These are phyloP conservation scores for Aureobasidium namibiae DNA, from an alignment of 2,329 filamentous ascomycete species.

Conservation along the genomic window DNA sequence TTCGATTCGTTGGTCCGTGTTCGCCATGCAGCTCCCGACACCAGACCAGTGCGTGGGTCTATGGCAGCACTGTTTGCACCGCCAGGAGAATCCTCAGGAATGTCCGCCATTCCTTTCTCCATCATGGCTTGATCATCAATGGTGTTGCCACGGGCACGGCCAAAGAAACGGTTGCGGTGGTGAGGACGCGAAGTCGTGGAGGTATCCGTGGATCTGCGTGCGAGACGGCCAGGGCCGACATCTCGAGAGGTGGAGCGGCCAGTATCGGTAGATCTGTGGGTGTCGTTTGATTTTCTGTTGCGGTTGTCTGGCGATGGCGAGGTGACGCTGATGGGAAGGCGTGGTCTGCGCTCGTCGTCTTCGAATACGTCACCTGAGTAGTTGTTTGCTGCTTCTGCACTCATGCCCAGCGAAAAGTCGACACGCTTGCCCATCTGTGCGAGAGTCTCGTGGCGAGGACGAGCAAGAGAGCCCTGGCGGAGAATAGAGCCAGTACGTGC, in stretches of 20 bases:
- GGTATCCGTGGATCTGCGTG: conserved; percentile 23
- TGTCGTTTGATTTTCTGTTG: conserved; percentile 17
- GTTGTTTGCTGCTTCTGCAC: conserved; percentile 48
- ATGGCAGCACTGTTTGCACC: conserved; percentile 16
- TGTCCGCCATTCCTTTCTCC: conserved; percentile 30
- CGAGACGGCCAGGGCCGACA: conserved; percentile 20
- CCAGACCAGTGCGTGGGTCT: conserved; percentile 25
- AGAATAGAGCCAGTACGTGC: conserved; percentile 14
- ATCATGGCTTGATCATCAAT: conserved; percentile 23
- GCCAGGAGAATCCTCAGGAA: conserved; percentile 24
- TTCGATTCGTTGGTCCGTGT: conserved; percentile 24
- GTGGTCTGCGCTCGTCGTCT: conserved; percentile 36
- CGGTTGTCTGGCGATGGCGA: conserved; percentile 26
- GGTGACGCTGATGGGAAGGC: conserved; percentile 32
- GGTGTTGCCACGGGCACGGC: conserved; percentile 28
- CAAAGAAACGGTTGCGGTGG: conserved; percentile 56
- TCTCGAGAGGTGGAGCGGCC: conserved; percentile 22
- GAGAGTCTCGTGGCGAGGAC: conserved; percentile 39
- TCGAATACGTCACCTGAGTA: conserved; percentile 58
- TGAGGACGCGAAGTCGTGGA: conserved; percentile 32
- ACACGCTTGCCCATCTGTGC: conserved; percentile 54
- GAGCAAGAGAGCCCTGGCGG: background rate
- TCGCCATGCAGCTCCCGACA: conserved; percentile 24
- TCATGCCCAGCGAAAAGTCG: conserved; percentile 64
- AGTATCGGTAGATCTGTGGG: conserved; percentile 18